Evolutionary conservation across 2,329 filamentous ascomycete genomes (phyloP), one percentile per base, ranked within the genome.

Genomic region (Xylaria sp.): DNA sequence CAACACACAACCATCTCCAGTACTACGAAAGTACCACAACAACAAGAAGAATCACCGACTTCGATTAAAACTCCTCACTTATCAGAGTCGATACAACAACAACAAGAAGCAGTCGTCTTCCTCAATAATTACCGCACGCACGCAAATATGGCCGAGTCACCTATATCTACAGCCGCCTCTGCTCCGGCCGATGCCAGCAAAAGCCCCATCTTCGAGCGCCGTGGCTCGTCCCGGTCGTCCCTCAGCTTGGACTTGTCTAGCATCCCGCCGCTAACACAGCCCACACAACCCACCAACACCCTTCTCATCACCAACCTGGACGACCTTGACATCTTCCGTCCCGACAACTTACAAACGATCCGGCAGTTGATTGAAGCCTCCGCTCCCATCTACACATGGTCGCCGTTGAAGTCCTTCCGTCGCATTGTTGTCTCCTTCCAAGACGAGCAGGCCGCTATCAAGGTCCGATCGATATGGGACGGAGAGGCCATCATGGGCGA

Each of bases 241-340:
- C 83, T 91, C 59, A 87, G 85, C 19, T 82, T 94, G 69, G 90
- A 93, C 71, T 83, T 93, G 51, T 88, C 88, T 63, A 83, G 80
- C 70, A 76, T 93, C 48, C 89, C 90, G 54, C 83, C 88, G 42
- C 79, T 90, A 58, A 79, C 80, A 48, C 82, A 85, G 71, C 89
- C 90, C n/a, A 86, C 89, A 30, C 84, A 87, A 57, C 88, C 89
- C 4, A 89, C 88, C 66, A 94, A 94, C 78, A 94, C 90, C 0
- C 85, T 94, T 59, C 84, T 94, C 70, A 88, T 94, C 71, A 94
- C 90, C 69, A 91, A 91, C 76, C 84, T 94, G 61, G 78, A 86
- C 70, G 84, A 90, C 65, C 76, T 80, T 60, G 85, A 88, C 69
- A 86, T 91, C 76, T 94, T 93, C 80, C 80, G 83, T 60, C 80